Conservation (phyloP, 129 eudicot species). For the Glebionis coronaria region DNA sequence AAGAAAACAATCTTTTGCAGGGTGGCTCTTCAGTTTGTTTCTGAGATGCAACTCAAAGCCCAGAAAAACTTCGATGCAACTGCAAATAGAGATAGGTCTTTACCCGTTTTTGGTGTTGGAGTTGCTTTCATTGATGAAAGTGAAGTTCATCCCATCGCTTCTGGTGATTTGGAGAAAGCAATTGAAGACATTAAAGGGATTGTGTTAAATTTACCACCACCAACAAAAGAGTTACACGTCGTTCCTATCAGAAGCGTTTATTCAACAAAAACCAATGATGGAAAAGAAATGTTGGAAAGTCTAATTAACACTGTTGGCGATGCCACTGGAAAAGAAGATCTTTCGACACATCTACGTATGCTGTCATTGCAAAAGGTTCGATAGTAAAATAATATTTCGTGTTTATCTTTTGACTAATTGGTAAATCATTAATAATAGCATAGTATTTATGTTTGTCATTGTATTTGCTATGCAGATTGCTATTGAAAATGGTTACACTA, state of each 20-base stretch:
- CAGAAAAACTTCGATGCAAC: constrained; percentile 94
- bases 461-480: constrained; percentile 60
- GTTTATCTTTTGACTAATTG: not conserved
- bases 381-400: not conserved
- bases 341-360: constrained; percentile 72
- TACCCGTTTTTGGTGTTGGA: constrained; percentile 96
- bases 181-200: constrained; percentile 54
- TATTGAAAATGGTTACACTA: constrained; percentile 77
- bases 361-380: constrained; percentile 80
- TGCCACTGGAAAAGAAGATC: constrained; percentile 90
- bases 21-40: constrained; percentile 94
- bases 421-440: not conserved
- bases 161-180: constrained; percentile 37
- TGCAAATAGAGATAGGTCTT: constrained; percentile 80
- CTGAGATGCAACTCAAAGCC: constrained; percentile 91
- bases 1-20: constrained; percentile 38
- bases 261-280: constrained; percentile 41
- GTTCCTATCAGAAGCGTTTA: constrained; percentile 61
- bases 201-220: constrained; percentile 57
- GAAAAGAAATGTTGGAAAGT: constrained; percentile 45
- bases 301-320: constrained; percentile 53
- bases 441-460: not conserved
- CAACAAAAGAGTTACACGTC: constrained; percentile 54
- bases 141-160: constrained; percentile 39
- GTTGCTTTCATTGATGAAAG: constrained; percentile 84